Conservation (phyloP, 257 asterid genomes). For the Agastache rugosa region DNA sequence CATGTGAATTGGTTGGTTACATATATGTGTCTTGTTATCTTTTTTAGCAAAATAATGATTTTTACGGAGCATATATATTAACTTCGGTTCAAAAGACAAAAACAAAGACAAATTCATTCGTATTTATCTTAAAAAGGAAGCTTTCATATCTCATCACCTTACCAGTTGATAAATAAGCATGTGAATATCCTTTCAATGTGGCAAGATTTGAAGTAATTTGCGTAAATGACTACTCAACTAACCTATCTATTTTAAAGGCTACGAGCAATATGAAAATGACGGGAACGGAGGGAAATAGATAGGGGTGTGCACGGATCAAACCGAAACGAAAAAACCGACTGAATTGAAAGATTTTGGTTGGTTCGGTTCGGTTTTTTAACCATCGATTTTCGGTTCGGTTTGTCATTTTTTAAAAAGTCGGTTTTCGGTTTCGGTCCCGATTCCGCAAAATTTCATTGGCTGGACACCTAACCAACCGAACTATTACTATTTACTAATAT, state of each 20-base stretch:
- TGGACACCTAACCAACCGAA: too few relatives aligned
- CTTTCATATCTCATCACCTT: conserved; percentile 3
- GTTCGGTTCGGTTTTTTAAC: too few relatives aligned
- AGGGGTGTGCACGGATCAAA: too few relatives aligned
- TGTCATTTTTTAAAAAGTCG: too few relatives aligned
- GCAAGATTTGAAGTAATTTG: conserved; percentile 1
- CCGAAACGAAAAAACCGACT: too few relatives aligned
- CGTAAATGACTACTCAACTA: not conserved
- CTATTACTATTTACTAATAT: too few relatives aligned
- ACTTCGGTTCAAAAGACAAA: not conserved
- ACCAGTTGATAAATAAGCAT: not conserved
- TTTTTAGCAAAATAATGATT: not conserved
- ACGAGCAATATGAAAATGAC: not conserved
- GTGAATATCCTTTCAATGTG: conserved; percentile 15
- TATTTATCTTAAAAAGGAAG: not conserved
- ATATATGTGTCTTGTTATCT: not conserved
- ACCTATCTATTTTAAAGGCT: not conserved
- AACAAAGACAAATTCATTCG: too few relatives aligned
- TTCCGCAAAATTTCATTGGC: too few relatives aligned
- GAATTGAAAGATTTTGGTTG: too few relatives aligned
- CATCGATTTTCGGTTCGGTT: too few relatives aligned
- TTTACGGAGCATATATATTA: not conserved
- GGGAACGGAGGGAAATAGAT: not conserved
- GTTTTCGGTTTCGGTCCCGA: too few relatives aligned
- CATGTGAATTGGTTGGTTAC: not conserved